Percentiles rank a stretch among this genome's conserved stretches.
These are phyloP conservation scores for Mucor ambiguus DNA, from an alignment of 371 early-diverging fungal species.

Conservation along the genomic window DNA sequence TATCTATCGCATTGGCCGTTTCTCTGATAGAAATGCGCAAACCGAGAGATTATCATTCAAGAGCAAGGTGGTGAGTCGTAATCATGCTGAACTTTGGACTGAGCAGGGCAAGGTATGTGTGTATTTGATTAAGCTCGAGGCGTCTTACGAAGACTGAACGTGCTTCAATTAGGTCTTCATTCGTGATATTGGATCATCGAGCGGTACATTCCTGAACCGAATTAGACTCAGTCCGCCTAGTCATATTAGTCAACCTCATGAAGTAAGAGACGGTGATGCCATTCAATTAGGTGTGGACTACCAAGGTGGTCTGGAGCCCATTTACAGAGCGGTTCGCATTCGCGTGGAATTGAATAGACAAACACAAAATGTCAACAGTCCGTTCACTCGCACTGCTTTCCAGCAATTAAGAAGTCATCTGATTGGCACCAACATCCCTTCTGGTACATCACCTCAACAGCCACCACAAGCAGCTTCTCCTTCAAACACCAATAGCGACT, in stretches of 20 bases:
- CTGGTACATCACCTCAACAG: background rate
- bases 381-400: slow-evolving; percentile 24
- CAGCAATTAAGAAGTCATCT: slow-evolving; percentile 25
- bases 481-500: background rate
- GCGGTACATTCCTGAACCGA: slow-evolving; percentile 94
- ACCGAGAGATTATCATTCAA: slow-evolving; percentile 84
- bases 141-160: background rate
- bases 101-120: slow-evolving; percentile 68
- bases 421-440: slow-evolving; percentile 6
- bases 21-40: slow-evolving; percentile 69
- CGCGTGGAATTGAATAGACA: slow-evolving; percentile 73
- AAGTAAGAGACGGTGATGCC: slow-evolving; percentile 86
- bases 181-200: slow-evolving; percentile 89
- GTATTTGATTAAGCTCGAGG: background rate
- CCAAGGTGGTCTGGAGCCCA: slow-evolving; percentile 76
- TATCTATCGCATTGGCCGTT: slow-evolving; percentile 76
- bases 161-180: slow-evolving; percentile 67
- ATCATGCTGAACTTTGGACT: slow-evolving; percentile 93
- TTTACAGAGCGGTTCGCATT: slow-evolving; percentile 75
- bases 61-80: slow-evolving; percentile 92
- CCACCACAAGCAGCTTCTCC: background rate
- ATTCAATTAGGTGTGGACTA: slow-evolving; percentile 94
- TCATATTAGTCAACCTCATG: slow-evolving; percentile 77
- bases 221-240: slow-evolving; percentile 86
- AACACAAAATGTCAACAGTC: slow-evolving; percentile 16